A percentile compares a stretch with the other conserved stretches of the same genome.
These are phyloP conservation scores for Daldinia loculata DNA, from an alignment of 495 filamentous ascomycete genomes.

Conservation along the genomic window DNA sequence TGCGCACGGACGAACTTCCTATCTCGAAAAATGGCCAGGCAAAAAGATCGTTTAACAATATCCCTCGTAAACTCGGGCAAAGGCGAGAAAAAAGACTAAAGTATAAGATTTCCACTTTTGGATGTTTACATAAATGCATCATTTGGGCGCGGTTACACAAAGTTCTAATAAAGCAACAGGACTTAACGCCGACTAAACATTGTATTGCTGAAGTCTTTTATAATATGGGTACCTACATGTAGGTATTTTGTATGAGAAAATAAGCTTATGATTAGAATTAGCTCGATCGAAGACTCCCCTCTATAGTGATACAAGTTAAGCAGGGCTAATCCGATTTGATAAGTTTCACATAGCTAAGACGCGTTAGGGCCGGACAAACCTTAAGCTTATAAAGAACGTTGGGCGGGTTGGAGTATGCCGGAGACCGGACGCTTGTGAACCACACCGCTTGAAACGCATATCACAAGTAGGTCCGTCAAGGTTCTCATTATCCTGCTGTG, in stretches of 20 bases:
- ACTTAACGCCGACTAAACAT: too few species aligned
- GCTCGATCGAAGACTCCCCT: neutral
- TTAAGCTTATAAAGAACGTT: neutral
- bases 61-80: too few species aligned
- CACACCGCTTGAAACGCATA: conserved; percentile 28
- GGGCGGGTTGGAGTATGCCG: neutral
- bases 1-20: too few species aligned
- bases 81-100: too few species aligned
- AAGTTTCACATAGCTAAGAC: neutral
- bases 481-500: conserved; percentile 20
- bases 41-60: too few species aligned
- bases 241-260: neutral
- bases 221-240: neutral
- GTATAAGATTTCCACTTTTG: too few species aligned
- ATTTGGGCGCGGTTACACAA: too few species aligned
- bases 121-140: too few species aligned
- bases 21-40: too few species aligned
- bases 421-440: neutral
- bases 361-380: too few species aligned
- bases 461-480: conserved; percentile 29
- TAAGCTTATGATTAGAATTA: neutral
- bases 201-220: too few species aligned
- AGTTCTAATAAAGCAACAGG: too few species aligned
- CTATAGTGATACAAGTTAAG: neutral
- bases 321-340: neutral